Conservation (phyloP, 2,329 filamentous ascomycete species). For the Aspergillus awamori region DNA sequence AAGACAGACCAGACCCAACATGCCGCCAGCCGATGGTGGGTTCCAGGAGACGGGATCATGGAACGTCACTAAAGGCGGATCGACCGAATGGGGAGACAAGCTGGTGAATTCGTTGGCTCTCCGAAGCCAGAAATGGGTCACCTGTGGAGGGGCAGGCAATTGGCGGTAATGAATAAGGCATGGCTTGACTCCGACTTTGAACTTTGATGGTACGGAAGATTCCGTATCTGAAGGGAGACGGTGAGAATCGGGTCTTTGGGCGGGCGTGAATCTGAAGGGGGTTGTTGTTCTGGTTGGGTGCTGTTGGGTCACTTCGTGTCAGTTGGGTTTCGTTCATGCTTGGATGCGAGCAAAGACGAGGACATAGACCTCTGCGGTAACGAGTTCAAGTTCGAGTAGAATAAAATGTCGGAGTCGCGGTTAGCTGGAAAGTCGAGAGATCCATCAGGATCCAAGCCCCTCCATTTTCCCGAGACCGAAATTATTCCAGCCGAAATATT, state of each 20-base stretch:
- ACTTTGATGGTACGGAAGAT: neutral
- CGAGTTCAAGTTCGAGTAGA: neutral
- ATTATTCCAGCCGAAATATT: conserved; percentile 12
- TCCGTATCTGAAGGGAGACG: neutral
- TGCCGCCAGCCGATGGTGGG: conserved; percentile 18
- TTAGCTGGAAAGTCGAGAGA: conserved; percentile 8
- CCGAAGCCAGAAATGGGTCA: neutral
- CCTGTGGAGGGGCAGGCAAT: conserved; percentile 5
- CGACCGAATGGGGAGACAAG: conserved; percentile 9
- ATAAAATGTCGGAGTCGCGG: neutral
- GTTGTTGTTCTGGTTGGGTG: neutral
- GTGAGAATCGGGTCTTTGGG: neutral
- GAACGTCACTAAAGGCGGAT: conserved; percentile 20
- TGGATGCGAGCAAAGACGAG: neutral
- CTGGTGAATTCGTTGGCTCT: conserved; percentile 5
- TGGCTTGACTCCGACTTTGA: neutral
- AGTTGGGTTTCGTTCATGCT: neutral
- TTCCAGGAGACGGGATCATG: conserved; percentile 25
- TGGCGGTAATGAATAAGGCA: neutral
- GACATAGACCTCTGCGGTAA: neutral
- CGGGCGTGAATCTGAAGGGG: neutral
- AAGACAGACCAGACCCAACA: conserved; percentile 6
- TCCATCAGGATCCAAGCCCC: conserved; percentile 14
- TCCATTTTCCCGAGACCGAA: conserved; percentile 15
- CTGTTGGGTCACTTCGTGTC: neutral